Conservation (phyloP, 2,329 filamentous ascomycete genomes). For the Drechslerella dactyloides region DNA sequence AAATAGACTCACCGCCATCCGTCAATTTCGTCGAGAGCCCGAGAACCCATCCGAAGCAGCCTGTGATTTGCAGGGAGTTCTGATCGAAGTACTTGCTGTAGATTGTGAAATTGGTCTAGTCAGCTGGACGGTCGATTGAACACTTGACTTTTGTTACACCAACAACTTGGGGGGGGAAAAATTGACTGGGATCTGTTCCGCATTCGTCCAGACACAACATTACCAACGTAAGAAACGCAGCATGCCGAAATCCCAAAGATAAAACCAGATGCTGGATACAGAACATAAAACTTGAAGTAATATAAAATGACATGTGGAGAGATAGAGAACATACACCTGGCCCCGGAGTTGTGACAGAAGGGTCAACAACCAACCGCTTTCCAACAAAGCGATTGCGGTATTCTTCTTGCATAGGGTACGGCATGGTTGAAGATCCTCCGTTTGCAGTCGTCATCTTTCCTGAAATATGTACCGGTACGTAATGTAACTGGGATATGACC, state of each 20-base stretch:
- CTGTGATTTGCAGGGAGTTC: conserved; percentile 32
- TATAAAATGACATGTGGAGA: not conserved
- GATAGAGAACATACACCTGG: conserved; percentile 20
- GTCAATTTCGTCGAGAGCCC: conserved; percentile 14
- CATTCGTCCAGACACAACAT: no score
- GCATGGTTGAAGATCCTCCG: conserved; percentile 20
- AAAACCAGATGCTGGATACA: not conserved
- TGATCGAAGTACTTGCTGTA: conserved; percentile 28
- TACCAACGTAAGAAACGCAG: no score
- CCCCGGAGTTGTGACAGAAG: conserved; percentile 4
- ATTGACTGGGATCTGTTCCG: no score
- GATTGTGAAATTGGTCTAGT: not conserved
- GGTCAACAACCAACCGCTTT: conserved; percentile 9
- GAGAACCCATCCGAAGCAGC: conserved; percentile 2
- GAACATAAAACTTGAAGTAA: not conserved
- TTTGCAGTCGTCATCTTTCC: conserved; percentile 8
- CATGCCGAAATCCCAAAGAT: no score
- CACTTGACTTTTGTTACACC: no score
- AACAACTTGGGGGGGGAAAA: not conserved
- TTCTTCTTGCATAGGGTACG: conserved; percentile 26
- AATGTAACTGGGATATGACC: no score
- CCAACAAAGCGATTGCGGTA: conserved; percentile 36
- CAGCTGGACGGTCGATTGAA: no score
- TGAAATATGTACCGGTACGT: no score
- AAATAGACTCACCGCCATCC: conserved; percentile 31